These are phyloP conservation scores for Saccharomycopsis capsularis DNA, from an alignment of 805 yeast species.

Conservation along the genomic window DNA sequence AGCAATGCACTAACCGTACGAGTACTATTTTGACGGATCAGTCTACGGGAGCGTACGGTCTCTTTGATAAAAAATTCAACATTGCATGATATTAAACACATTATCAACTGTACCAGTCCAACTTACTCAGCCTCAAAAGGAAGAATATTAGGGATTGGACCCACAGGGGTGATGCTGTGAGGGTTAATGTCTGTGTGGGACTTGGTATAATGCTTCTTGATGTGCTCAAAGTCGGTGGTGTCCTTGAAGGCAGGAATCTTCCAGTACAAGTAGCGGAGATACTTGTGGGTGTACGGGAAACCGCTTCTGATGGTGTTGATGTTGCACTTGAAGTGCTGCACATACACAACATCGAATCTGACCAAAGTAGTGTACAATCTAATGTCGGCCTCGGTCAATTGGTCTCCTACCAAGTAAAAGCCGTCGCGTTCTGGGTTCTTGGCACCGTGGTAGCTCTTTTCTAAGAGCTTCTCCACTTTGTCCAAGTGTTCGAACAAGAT, in stretches of 20 bases:
- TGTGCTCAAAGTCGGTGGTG: slow-evolving; percentile 84
- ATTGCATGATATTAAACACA: too few relatives aligned
- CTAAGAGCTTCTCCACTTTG: slow-evolving; percentile 56
- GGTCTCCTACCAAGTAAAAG: slow-evolving; percentile 51
- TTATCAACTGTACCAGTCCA: too few relatives aligned
- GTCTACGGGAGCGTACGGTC: too few relatives aligned
- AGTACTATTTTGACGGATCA: too few relatives aligned
- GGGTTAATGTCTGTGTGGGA: slow-evolving; percentile 81
- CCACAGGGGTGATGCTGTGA: slow-evolving; percentile 73
- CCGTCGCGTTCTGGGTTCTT: slow-evolving; percentile 23
- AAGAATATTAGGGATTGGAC: slow-evolving; percentile 75
- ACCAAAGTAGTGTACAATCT: slow-evolving; percentile 81
- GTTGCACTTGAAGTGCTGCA: slow-evolving; percentile 93
- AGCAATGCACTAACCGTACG: too few relatives aligned
- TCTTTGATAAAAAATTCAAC: too few relatives aligned
- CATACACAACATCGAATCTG: slow-evolving; percentile 89
- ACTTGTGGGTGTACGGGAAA: slow-evolving; percentile 70
- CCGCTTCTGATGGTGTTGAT: slow-evolving; percentile 69
- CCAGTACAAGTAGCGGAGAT: slow-evolving; percentile 86
- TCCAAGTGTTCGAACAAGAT: slow-evolving; percentile 63
- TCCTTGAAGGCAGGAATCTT: slow-evolving; percentile 57
- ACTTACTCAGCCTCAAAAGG: slow-evolving; percentile 33
- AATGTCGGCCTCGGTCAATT: slow-evolving; percentile 84
- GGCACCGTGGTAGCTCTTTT: slow-evolving; percentile 33
- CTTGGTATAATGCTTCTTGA: slow-evolving; percentile 85